Percentiles rank a stretch among this genome's conserved stretches.
phyloP scores from a whole-genome alignment of 2,329 filamentous ascomycete genomes.

The Penicillium sp. region DNA sequence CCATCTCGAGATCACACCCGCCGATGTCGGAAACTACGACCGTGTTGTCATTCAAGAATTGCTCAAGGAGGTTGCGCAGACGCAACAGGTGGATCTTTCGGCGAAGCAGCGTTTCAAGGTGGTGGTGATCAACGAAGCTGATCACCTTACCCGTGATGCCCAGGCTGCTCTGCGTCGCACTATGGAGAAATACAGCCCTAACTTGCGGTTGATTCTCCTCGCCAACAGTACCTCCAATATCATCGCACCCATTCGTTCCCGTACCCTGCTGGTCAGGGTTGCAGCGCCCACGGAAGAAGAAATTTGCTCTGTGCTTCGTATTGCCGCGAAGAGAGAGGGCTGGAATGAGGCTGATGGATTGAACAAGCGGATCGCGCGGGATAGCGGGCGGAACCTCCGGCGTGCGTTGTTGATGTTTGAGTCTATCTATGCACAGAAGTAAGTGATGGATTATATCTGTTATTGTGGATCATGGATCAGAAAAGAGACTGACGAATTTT shows the following conservation, averaged over 20 bases:
- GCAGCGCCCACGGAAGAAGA: conserved; percentile 83
- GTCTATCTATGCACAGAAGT: conserved; percentile 96
- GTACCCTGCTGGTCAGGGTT: conserved; percentile 88
- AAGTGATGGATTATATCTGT: conserved; percentile 35
- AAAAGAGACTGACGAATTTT: conserved; percentile 2
- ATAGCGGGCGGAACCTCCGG: conserved; percentile 87
- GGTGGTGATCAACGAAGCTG: conserved; percentile 98
- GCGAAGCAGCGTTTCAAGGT: conserved; percentile 96
- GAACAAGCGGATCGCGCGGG: conserved; percentile 81
- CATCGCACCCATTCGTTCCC: conserved; percentile 93
- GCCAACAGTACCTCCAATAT: conserved; percentile 98
- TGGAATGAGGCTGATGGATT: conserved; percentile 76
- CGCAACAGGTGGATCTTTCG: conserved; percentile 92
- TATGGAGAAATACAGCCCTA: conserved; percentile 99
- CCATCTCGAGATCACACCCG: conserved; percentile 96
- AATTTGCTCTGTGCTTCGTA: conserved; percentile 73
- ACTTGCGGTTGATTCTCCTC: conserved; percentile 84
- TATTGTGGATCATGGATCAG: neutral
- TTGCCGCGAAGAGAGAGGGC: conserved; percentile 74
- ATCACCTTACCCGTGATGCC: conserved; percentile 88
- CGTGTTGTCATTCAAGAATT: conserved; percentile 94
- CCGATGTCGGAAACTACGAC: conserved; percentile 94
- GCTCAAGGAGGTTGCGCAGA: conserved; percentile 96
- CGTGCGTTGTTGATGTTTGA: conserved; percentile 95
- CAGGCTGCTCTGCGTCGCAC: conserved; percentile 92